Conservation (phyloP, 148 eudicot species). For the Rheum nobile region DNA sequence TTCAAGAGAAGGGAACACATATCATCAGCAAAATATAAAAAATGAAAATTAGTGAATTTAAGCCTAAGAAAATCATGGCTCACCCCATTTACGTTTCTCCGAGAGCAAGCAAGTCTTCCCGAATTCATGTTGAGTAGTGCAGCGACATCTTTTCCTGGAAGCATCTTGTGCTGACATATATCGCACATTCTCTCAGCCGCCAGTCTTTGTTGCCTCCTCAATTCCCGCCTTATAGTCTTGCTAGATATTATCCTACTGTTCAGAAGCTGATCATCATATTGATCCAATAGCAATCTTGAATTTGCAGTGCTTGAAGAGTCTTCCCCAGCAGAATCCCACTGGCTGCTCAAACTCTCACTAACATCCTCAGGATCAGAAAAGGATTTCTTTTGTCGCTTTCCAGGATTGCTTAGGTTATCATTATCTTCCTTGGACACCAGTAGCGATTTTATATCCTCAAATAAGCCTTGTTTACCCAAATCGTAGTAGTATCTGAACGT, state of each 20-base stretch:
- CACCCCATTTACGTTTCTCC: conserved; percentile 84
- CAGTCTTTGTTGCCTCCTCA: conserved; percentile 45
- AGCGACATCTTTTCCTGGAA: conserved; percentile 93
- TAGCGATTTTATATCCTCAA: conserved; percentile 33
- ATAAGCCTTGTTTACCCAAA: conserved; percentile 61
- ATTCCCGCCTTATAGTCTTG: conserved; percentile 47
- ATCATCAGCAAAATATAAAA: not conserved
- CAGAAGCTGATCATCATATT: conserved; percentile 54
- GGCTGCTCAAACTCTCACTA: conserved; percentile 33
- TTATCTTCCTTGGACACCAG: conserved; percentile 39
- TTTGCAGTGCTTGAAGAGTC: conserved; percentile 41
- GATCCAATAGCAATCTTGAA: conserved; percentile 31
- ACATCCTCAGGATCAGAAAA: conserved; percentile 60
- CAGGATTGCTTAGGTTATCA: conserved; percentile 22
- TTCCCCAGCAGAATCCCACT: conserved; percentile 53
- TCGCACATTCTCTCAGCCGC: conserved; percentile 77
- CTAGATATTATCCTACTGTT: conserved; percentile 36
- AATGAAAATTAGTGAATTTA: conserved; percentile 3
- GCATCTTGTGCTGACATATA: conserved; percentile 82
- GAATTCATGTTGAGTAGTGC: conserved; percentile 62
- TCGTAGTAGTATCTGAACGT: conserved; percentile 53
- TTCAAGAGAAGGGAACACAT: not conserved
- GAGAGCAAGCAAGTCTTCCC: conserved; percentile 76
- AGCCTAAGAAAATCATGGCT: not conserved
- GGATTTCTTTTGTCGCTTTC: conserved; percentile 40